Conservation (phyloP, 306 rosid species). For the Dalbergia cultrata region DNA sequence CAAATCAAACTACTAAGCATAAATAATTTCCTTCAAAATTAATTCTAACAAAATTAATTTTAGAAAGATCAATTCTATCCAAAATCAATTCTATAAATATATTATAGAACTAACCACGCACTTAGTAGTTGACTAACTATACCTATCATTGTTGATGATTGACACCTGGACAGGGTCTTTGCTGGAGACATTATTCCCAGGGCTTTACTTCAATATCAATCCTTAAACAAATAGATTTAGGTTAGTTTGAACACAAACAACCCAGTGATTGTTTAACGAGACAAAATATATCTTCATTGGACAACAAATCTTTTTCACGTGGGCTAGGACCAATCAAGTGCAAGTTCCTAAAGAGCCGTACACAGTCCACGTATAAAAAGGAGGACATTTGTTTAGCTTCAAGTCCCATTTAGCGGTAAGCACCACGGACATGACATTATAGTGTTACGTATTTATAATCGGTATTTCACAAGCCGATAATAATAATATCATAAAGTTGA, state of each 20-base stretch:
- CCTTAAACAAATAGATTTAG: neutral
- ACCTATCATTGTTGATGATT: conserved; percentile 45
- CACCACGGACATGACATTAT: neutral
- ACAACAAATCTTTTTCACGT: conserved; percentile 21
- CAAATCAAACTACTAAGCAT: too few relatives aligned
- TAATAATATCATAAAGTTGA: neutral
- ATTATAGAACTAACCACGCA: neutral
- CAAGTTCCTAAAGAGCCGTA: neutral
- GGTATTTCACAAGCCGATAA: neutral
- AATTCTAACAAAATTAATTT: too few relatives aligned
- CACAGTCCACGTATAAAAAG: neutral
- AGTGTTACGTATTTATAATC: neutral
- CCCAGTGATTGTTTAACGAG: conserved; percentile 31
- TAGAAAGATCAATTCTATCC: too few relatives aligned
- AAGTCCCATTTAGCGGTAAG: neutral
- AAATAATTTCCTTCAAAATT: too few relatives aligned
- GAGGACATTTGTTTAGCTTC: neutral
- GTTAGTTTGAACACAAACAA: neutral
- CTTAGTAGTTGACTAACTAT: neutral
- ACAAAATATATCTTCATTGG: conserved; percentile 40
- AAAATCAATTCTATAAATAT: too few relatives aligned
- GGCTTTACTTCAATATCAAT: neutral
- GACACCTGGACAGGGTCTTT: conserved; percentile 46
- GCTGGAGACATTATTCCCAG: conserved; percentile 26
- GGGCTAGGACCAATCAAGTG: conserved; percentile 19